Percentiles rank a stretch among this genome's conserved stretches.
Evolutionary conservation across 1,139 yeast species (phyloP).

Genomic region (Lodderomyces parapsilosis): DNA sequence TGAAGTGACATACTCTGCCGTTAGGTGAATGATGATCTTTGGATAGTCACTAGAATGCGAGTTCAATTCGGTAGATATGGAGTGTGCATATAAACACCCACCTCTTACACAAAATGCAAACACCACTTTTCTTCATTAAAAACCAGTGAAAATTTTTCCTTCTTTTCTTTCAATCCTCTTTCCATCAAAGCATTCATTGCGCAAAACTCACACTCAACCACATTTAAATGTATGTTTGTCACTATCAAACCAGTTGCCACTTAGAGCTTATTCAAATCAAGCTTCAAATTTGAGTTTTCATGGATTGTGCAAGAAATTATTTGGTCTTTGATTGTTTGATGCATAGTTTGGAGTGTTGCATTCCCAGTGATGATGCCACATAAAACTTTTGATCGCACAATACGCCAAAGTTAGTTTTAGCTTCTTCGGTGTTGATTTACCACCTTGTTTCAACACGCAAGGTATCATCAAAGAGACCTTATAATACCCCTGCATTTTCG

Average conservation of each 20-base stretch:
- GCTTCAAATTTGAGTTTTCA: slow-evolving; percentile 1
- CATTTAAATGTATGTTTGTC: neutral
- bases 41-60: no score
- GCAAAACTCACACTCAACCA: no score
- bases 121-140: no score
- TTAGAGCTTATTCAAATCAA: neutral
- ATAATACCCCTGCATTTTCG: slow-evolving; percentile 25
- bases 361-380: slow-evolving; percentile 2
- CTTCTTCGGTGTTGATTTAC: slow-evolving; percentile 2
- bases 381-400: slow-evolving; percentile 7
- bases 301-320: slow-evolving; percentile 2
- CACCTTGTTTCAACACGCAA: slow-evolving; percentile 15
- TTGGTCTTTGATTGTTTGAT: slow-evolving; percentile 3
- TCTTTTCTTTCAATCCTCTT: no score
- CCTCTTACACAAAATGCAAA: neutral
- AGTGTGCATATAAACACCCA: neutral
- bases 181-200: no score
- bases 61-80: neutral
- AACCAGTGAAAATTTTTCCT: neutral
- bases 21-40: no score
- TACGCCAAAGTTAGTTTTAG: neutral
- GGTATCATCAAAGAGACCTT: slow-evolving; percentile 20
- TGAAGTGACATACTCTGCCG: neutral
- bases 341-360: neutral
- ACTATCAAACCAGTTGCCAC: neutral